A percentile compares a stretch with the other conserved stretches of the same genome.
These are phyloP conservation scores for Oxyria digyna DNA, from an alignment of 148 eudicot genomes.

Conservation along the genomic window DNA sequence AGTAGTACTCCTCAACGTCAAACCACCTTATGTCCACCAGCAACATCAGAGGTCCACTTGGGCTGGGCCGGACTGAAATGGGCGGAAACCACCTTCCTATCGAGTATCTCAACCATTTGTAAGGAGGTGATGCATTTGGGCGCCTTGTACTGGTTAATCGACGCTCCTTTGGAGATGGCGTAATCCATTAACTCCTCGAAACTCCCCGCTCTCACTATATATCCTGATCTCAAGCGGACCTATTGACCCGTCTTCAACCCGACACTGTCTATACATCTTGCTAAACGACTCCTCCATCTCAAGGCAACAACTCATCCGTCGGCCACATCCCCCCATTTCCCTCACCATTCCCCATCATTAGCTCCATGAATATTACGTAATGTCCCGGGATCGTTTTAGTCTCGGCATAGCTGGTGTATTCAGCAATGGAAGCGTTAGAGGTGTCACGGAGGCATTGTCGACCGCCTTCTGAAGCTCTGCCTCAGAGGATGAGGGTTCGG, in stretches of 20 bases:
- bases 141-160: conserved; percentile 48
- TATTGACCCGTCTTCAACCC: conserved; percentile 37
- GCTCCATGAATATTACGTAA: conserved; percentile 48
- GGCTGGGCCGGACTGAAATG: conserved; percentile 41
- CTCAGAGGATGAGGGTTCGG: conserved; percentile 11
- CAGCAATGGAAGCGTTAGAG: conserved; percentile 24
- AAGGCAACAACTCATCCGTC: conserved; percentile 26
- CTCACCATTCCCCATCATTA: conserved; percentile 14
- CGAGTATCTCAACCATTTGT: conserved; percentile 34
- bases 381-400: conserved; percentile 45
- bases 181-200: conserved; percentile 67
- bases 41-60: conserved; percentile 26
- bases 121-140: conserved; percentile 40
- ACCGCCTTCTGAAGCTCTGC: conserved; percentile 26
- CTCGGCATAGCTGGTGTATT: conserved; percentile 51
- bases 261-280: conserved; percentile 39
- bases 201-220: conserved; percentile 37
- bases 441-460: conserved; percentile 13
- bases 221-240: conserved; percentile 54
- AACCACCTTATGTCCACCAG: not conserved
- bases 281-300: conserved; percentile 42
- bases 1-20: not conserved
- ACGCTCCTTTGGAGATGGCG: conserved; percentile 41
- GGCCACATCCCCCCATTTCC: not conserved
- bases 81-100: conserved; percentile 30